Conservation (phyloP, 805 yeast genomes). For the Priceomyces medius region DNA sequence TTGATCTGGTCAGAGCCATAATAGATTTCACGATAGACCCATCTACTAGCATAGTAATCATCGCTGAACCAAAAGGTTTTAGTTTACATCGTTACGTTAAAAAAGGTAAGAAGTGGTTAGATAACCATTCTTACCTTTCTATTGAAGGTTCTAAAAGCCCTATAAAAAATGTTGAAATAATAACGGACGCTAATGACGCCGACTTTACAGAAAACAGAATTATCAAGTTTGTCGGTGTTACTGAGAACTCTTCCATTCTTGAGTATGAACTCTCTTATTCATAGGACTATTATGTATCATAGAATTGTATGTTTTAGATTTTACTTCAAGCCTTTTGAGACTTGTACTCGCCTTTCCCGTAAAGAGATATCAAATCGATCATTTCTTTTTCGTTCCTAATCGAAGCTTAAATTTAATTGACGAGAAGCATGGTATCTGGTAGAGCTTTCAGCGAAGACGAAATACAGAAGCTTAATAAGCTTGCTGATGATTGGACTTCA, state of each 20-base stretch:
- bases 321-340: too few relatives aligned
- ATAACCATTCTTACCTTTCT: conserved; percentile 7
- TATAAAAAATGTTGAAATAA: conserved; percentile 6
- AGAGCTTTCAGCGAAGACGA: conserved; percentile 1
- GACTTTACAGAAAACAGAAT: conserved; percentile 10
- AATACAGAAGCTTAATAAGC: conserved; percentile 16
- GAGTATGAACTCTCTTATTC: conserved; percentile 12
- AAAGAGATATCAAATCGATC: too few relatives aligned
- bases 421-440: background rate
- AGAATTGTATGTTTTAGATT: conserved; percentile 1
- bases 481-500: conserved; percentile 36
- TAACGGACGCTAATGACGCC: conserved; percentile 12
- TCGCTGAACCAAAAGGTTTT: conserved; percentile 19
- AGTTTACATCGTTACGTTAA: conserved; percentile 37
- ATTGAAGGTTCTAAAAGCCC: conserved; percentile 6
- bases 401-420: too few relatives aligned
- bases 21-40: conserved; percentile 33
- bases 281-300: conserved; percentile 4
- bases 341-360: too few relatives aligned
- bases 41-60: conserved; percentile 32
- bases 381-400: too few relatives aligned
- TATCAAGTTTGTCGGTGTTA: conserved; percentile 11
- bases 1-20: conserved; percentile 21
- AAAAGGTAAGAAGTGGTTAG: conserved; percentile 38
- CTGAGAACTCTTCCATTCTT: conserved; percentile 13